These are phyloP conservation scores for Pythium myriotylum DNA, from an alignment of 352 stramenopile species.

Conservation along the genomic window DNA sequence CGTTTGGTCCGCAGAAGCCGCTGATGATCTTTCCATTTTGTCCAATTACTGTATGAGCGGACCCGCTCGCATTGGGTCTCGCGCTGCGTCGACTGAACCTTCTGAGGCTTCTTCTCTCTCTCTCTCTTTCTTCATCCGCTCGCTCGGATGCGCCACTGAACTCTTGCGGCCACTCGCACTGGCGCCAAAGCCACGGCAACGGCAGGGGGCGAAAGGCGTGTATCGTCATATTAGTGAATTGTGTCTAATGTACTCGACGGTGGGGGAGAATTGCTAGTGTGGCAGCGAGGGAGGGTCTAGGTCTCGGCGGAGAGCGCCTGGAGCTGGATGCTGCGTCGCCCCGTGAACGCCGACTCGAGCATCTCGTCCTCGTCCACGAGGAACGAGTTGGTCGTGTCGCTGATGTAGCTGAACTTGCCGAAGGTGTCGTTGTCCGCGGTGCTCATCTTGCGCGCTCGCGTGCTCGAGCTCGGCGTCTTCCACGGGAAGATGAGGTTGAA, in stretches of 20 bases:
- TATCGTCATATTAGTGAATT: constrained; percentile 19
- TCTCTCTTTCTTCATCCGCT: background rate
- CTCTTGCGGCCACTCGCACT: no score
- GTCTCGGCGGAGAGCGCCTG: constrained; percentile 79
- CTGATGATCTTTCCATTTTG: constrained; percentile 26
- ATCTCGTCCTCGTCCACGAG: constrained; percentile 90
- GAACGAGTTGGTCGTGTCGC: constrained; percentile 88
- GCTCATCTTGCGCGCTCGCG: constrained; percentile 49
- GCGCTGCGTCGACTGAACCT: constrained; percentile 27
- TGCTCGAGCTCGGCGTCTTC: constrained; percentile 59
- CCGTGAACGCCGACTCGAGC: constrained; percentile 83
- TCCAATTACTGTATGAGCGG: constrained; percentile 34
- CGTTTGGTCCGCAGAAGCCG: constrained; percentile 7
- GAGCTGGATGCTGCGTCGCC: constrained; percentile 78
- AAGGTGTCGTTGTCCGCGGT: constrained; percentile 65
- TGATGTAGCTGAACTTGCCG: constrained; percentile 89
- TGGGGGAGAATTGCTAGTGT: background rate
- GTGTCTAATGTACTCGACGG: constrained; percentile 18
- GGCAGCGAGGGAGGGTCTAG: constrained; percentile 16
- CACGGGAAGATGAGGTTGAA: constrained; percentile 85
- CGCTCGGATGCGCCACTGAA: no score
- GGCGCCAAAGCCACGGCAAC: no score
- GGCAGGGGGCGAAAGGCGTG: no score
- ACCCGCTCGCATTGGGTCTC: constrained; percentile 19
- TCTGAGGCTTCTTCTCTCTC: constrained; percentile 18